Base-by-base conservation (phyloP, 2,329 filamentous ascomycete genomes). In the Colletotrichum sojae region DNA sequence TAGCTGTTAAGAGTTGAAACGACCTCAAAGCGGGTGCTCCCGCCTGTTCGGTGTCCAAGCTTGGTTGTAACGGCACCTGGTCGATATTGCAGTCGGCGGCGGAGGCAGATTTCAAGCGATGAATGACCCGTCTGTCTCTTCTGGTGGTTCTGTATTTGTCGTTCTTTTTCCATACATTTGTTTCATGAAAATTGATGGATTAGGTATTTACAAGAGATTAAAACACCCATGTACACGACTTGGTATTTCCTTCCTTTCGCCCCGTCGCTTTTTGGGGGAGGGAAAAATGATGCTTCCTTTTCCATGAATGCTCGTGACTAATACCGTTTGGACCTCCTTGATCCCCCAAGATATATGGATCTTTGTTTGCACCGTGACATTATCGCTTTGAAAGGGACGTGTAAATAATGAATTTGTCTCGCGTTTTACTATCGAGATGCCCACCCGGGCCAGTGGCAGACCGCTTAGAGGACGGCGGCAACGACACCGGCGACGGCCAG, bases 401-500 rank as follows among this genome's bases (percentile, higher is more conserved):
- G 54, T 45, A 27, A 45, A 46, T 18, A 20, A 16, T 56, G 15
- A 31, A 46, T 46, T 46, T 46, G 43, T 54, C 16, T 57, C n/a
- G 54, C 15, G 15, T 53, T 51, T 43, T 43, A 15, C 40, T 10
- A 43, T n/a, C 16, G 13, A 15, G 40, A 15, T 43, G 2, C 16
- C 40, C 40, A 6, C 40, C 13, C 16, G 16, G 40, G 40, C 15
- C 16, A 6, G 40, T 15, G 31, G 31, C 9, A 10, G 31, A 3
- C 2, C 56, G 5, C 43, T 77, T 78, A 83, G 62, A 83, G 72
- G 31, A 82, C 73, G 48, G 77, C 79, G 60, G 76, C 81, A 62
- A 83, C 75, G 18, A 76, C 77, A 64, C 78, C 82, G 39, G 78
- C 81, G 46, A 82, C 74, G 59, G 79, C 82, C 27, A 79, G 74